Conservation (phyloP, 495 filamentous ascomycete species). For the Aspergillus kassunensis region DNA sequence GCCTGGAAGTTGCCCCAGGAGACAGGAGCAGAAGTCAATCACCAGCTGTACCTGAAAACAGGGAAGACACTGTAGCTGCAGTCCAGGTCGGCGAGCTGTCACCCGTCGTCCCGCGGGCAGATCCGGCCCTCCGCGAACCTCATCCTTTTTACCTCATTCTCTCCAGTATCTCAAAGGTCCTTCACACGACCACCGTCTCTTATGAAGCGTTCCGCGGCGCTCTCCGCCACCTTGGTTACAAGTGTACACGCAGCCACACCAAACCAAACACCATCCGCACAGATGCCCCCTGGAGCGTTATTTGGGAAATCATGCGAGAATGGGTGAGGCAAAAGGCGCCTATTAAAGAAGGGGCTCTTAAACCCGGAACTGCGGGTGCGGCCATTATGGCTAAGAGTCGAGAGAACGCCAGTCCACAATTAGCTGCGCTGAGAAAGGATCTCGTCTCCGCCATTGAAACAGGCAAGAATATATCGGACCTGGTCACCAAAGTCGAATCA, state of each 20-base stretch:
- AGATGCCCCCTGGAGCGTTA: constrained; percentile 77
- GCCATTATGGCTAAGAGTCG: constrained; percentile 53
- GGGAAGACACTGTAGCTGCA: constrained; percentile 16
- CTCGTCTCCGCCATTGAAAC: constrained; percentile 30
- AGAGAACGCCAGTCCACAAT: constrained; percentile 22
- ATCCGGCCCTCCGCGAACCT: constrained; percentile 56
- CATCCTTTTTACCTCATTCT: constrained; percentile 89
- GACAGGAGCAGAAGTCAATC: constrained; percentile 4
- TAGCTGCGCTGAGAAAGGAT: constrained; percentile 34
- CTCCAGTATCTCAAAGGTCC: constrained; percentile 59
- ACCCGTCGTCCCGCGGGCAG: constrained; percentile 36
- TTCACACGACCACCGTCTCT: constrained; percentile 73
- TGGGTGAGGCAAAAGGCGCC: constrained; percentile 78
- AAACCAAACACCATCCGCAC: constrained; percentile 88
- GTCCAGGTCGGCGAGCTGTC: constrained; percentile 18
- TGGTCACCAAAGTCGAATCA: constrained; percentile 45
- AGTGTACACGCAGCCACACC: constrained; percentile 75
- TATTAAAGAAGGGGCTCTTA: constrained; percentile 65
- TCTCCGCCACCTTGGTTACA: constrained; percentile 72
- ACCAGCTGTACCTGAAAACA: not conserved
- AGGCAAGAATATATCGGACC: constrained; percentile 32
- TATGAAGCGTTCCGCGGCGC: constrained; percentile 74
- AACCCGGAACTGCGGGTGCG: constrained; percentile 62
- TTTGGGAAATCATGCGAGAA: constrained; percentile 93
- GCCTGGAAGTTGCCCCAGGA: constrained; percentile 18